Evolutionary conservation across 2,329 filamentous ascomycete genomes (phyloP).

Genomic region (Coniella lustricola): DNA sequence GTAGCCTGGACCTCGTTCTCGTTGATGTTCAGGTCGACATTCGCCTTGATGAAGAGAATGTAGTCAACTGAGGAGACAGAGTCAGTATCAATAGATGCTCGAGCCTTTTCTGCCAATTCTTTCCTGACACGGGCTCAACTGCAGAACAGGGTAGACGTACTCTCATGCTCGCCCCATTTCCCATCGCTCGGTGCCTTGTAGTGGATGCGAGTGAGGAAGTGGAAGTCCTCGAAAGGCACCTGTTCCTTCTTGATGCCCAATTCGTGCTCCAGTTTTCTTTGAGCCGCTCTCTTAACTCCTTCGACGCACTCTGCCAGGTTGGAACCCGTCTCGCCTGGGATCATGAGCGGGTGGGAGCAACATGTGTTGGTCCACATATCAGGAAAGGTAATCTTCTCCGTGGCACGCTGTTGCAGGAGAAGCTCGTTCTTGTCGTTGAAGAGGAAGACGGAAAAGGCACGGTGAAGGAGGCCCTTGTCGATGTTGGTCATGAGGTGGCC

Average conservation of each 20-base stretch:
- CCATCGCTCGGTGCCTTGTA: slow-evolving; percentile 96
- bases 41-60: slow-evolving; percentile 94
- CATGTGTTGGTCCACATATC: slow-evolving; percentile 99
- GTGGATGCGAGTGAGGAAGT: slow-evolving; percentile 93
- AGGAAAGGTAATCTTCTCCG: slow-evolving; percentile 98
- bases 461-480: slow-evolving; percentile 88
- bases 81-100: not conserved
- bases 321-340: slow-evolving; percentile 83
- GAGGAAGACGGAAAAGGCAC: slow-evolving; percentile 95
- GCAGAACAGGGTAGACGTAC: slow-evolving; percentile 45
- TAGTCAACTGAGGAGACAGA: slow-evolving; percentile 67
- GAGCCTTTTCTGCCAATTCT: not conserved
- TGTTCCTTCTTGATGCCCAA: slow-evolving; percentile 84
- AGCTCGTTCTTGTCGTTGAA: slow-evolving; percentile 92
- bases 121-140: not conserved
- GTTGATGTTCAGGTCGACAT: slow-evolving; percentile 77
- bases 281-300: slow-evolving; percentile 86
- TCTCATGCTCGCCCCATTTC: slow-evolving; percentile 98
- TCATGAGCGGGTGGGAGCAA: slow-evolving; percentile 92
- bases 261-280: slow-evolving; percentile 91
- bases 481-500: slow-evolving; percentile 99
- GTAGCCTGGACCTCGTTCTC: slow-evolving; percentile 84
- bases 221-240: slow-evolving; percentile 85
- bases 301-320: slow-evolving; percentile 71
- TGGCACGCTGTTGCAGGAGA: slow-evolving; percentile 88